Percentiles rank a stretch among this genome's conserved stretches.
Evolutionary conservation across 2,329 filamentous ascomycete species (phyloP).

Genomic region (Penicillium corylophilum): DNA sequence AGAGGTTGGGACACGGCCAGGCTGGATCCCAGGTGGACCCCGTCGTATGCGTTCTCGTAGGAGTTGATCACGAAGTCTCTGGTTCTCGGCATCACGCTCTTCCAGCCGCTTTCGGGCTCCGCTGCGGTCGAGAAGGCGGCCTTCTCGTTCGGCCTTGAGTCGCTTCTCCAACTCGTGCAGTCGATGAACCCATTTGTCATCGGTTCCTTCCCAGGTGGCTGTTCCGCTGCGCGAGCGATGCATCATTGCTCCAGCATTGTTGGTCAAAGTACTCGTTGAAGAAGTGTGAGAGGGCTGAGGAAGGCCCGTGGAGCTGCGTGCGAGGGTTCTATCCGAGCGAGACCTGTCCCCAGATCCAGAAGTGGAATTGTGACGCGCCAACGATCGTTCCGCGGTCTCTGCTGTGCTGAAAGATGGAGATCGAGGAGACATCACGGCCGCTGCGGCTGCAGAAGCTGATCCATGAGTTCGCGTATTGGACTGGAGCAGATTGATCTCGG

Average conservation of each 20-base stretch:
- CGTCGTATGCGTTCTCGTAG: constrained; percentile 54
- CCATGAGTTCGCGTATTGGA: constrained; percentile 59
- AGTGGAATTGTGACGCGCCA: constrained; percentile 57
- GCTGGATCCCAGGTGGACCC: constrained; percentile 25
- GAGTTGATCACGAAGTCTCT: constrained; percentile 65
- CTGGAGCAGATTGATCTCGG: constrained; percentile 67
- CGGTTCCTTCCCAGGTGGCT: constrained; percentile 51
- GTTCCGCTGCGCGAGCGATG: constrained; percentile 25
- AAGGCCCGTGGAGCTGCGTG: constrained; percentile 33
- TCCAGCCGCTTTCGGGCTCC: constrained; percentile 79
- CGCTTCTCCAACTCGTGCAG: constrained; percentile 84
- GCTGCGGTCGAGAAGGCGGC: constrained; percentile 75
- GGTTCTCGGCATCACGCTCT: constrained; percentile 71
- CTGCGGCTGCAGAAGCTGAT: constrained; percentile 46
- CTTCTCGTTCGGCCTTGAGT: constrained; percentile 86
- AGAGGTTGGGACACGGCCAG: constrained; percentile 17
- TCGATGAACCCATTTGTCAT: constrained; percentile 75
- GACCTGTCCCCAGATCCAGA: constrained; percentile 41
- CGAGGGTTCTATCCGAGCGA: constrained; percentile 29
- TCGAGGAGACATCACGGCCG: constrained; percentile 28
- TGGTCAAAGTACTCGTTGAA: constrained; percentile 32
- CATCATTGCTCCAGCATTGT: constrained; percentile 27
- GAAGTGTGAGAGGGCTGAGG: constrained; percentile 37
- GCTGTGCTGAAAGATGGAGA: constrained; percentile 25
- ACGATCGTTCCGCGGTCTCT: constrained; percentile 39